Conservation (phyloP, 768 basidiomycete species). For the Mrakia blollopis region DNA sequence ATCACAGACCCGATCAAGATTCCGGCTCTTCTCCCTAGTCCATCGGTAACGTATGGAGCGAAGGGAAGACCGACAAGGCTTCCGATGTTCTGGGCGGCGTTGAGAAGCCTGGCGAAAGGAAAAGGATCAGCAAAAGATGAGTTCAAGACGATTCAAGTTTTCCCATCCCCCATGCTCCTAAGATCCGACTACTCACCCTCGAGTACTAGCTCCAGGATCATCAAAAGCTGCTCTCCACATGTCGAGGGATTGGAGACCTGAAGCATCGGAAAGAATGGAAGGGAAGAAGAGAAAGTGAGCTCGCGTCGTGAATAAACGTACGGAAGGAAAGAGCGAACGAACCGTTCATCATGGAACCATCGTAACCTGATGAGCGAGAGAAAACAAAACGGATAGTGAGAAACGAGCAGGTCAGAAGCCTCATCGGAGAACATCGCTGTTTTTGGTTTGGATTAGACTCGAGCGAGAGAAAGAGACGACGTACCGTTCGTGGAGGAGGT, state of each 20-base stretch:
- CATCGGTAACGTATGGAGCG: constrained; percentile 53
- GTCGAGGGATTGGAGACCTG: constrained; percentile 63
- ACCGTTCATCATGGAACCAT: constrained; percentile 39
- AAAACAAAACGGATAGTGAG: not conserved
- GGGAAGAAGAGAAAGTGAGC: not conserved
- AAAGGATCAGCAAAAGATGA: not conserved
- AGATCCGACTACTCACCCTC: not conserved
- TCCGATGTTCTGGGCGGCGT: constrained; percentile 76
- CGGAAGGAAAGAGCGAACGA: constrained; percentile 4
- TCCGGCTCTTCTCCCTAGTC: constrained; percentile 61
- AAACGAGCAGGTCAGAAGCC: not conserved
- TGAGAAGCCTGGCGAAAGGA: constrained; percentile 61
- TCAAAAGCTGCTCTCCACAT: constrained; percentile 63
- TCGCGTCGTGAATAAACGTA: not conserved
- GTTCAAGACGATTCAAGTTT: not conserved
- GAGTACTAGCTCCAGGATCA: constrained; percentile 50
- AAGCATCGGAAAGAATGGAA: not conserved
- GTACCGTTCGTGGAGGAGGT: constrained; percentile 43
- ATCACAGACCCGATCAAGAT: constrained; percentile 66
- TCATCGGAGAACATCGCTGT: not conserved
- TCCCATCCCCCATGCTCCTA: not conserved
- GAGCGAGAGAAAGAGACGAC: too few relatives aligned
- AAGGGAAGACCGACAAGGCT: constrained; percentile 63
- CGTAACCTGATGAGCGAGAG: constrained; percentile 36
- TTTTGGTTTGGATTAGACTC: not conserved